These are phyloP conservation scores for Hyphopichia pseudoburtonii DNA, from an alignment of 1,139 yeast genomes.

Conservation along the genomic window DNA sequence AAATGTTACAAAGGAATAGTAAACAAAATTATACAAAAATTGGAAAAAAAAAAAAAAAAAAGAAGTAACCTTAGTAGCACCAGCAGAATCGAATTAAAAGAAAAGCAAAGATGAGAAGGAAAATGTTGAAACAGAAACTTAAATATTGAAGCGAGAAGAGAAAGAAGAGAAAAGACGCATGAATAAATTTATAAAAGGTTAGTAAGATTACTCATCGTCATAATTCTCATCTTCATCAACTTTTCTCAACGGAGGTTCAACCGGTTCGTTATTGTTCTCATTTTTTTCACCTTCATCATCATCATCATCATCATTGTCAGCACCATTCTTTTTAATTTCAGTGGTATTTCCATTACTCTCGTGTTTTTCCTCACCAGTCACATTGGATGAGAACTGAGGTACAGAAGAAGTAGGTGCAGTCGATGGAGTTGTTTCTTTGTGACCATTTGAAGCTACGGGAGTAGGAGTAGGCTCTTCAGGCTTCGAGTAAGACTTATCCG, in stretches of 20 bases:
- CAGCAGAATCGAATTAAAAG: neutral
- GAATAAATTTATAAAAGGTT: too few species aligned
- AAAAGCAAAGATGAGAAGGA: neutral
- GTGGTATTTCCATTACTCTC: slow-evolving; percentile 10
- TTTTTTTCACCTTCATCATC: slow-evolving; percentile 37
- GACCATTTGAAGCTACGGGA: too few species aligned
- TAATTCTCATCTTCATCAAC: slow-evolving; percentile 84
- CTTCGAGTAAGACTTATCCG: too few species aligned
- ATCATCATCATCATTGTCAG: slow-evolving; percentile 38
- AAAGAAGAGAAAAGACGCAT: too few species aligned
- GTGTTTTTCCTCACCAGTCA: slow-evolving; percentile 16
- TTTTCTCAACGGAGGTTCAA: slow-evolving; percentile 71
- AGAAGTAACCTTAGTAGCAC: too few species aligned
- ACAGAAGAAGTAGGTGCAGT: slow-evolving; percentile 11
- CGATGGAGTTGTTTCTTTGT: slow-evolving; percentile 5
- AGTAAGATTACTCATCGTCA: slow-evolving; percentile 66
- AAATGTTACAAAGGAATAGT: too few species aligned
- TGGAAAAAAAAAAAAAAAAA: too few species aligned
- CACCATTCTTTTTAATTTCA: slow-evolving; percentile 28
- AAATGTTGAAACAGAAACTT: too few species aligned
- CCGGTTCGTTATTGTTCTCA: slow-evolving; percentile 24
- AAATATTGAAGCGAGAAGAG: too few species aligned
- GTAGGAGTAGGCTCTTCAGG: slow-evolving; percentile 21
- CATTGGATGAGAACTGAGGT: slow-evolving; percentile 24
- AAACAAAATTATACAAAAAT: neutral